Conservation (phyloP, 2,329 filamentous ascomycete genomes). For the Alternaria sp. region DNA sequence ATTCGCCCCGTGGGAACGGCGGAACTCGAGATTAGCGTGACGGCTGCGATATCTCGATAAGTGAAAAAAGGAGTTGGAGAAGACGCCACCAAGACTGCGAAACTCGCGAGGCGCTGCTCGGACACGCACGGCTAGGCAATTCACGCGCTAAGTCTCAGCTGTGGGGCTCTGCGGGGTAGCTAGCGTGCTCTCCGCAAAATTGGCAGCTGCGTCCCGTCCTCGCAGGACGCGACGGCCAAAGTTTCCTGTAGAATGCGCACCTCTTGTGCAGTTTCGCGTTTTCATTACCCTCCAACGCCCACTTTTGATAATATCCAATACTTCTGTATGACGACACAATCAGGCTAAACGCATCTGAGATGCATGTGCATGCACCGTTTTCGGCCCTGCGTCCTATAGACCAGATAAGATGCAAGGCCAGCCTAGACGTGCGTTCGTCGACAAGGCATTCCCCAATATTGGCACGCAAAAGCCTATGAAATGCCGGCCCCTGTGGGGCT, state of each 20-base stretch:
- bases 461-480: slow-evolving; percentile 1
- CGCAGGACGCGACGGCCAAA: background rate
- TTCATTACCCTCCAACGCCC: background rate
- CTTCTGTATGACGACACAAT: background rate
- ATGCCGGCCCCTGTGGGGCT: slow-evolving; percentile 22
- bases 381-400: slow-evolving; percentile 3
- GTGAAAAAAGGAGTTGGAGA: slow-evolving; percentile 20
- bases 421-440: background rate
- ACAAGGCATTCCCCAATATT: slow-evolving; percentile 16
- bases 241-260: background rate
- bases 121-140: background rate
- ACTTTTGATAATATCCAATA: background rate
- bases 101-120: background rate
- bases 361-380: background rate
- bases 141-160: background rate
- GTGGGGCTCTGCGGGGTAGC: slow-evolving; percentile 12
- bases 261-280: background rate
- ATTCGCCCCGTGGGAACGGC: background rate
- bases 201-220: background rate
- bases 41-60: slow-evolving; percentile 25
- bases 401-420: slow-evolving; percentile 1
- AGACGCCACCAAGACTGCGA: background rate
- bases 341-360: slow-evolving; percentile 1
- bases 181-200: slow-evolving; percentile 2
- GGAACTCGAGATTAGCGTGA: slow-evolving; percentile 27